Evolutionary conservation across 805 yeast genomes (phyloP), one percentile per base, ranked within the genome.

Genomic region (Starmerella lactis-condensi): DNA sequence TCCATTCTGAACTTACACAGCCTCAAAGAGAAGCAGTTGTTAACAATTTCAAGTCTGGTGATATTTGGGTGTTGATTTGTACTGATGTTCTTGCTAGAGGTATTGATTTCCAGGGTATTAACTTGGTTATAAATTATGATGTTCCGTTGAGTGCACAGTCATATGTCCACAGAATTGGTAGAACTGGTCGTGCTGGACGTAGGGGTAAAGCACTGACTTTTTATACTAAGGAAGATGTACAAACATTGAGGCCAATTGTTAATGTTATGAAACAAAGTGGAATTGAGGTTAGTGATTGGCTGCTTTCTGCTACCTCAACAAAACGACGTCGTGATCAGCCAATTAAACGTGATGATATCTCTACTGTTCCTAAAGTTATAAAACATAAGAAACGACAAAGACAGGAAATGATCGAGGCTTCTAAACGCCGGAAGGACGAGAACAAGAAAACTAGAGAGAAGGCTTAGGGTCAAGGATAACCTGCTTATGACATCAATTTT

Each of bases 31-130:
- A 78, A 36, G 71, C 69, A 24, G 76, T 76, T 13, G 77, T 89
- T 38, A 77, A 77, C 47, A 61, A 76, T 42, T 89, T 89, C 58
- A 78, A 72, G 52, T 66, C 64, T 33, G 99, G 98, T 17, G 91
- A 85, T 19, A 62, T 83, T 19, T 89, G 98, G 98, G 92, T 89
- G 28, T 62, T 89, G 40, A 85, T 89, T 32, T 82, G 95, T 52
- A 89, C 99, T 0, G 99, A 89, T 55, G 93, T 89, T 29, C 60
- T 89, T 33, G 75, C 95, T 3, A 70, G 99, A 58, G 99, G 99
- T 62, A 78, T 89, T 36, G 98, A 89, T 54, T 89, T 89, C 59
- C 81, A 81, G 48, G 95, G 95, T 33, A 85, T 89, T 30, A 89
- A 83, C 48, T 52, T 91, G 36, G 95, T 89, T 24, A 78, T 89